Conservation (phyloP, 2,329 filamentous ascomycete genomes). For the Colletotrichum paranaense region DNA sequence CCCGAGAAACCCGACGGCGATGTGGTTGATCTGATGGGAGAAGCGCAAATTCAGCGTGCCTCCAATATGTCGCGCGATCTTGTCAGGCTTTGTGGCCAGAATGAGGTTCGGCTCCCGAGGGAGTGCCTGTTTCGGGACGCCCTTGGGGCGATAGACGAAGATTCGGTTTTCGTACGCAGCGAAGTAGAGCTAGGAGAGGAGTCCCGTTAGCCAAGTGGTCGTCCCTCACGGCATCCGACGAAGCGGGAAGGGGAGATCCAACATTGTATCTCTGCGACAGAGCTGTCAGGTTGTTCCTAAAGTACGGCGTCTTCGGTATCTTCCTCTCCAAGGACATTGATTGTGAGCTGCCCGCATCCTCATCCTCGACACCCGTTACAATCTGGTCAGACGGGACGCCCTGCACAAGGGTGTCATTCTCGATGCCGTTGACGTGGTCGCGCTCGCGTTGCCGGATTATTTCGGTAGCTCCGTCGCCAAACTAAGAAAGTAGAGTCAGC, state of each 20-base stretch:
- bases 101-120: slow-evolving; percentile 61
- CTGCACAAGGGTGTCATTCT: slow-evolving; percentile 18
- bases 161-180: slow-evolving; percentile 67
- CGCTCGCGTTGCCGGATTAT: slow-evolving; percentile 50
- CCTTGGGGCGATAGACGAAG: slow-evolving; percentile 65
- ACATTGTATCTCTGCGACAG: slow-evolving; percentile 69
- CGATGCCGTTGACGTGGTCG: slow-evolving; percentile 38
- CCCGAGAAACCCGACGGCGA: slow-evolving; percentile 77
- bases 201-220: slow-evolving; percentile 2
- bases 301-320: slow-evolving; percentile 46
- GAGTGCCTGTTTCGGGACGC: slow-evolving; percentile 59
- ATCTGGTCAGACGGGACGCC: slow-evolving; percentile 32
- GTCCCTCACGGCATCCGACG: not conserved
- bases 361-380: slow-evolving; percentile 1
- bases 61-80: slow-evolving; percentile 50
- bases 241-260: slow-evolving; percentile 31
- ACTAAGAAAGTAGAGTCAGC: slow-evolving; percentile 42
- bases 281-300: slow-evolving; percentile 67
- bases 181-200: slow-evolving; percentile 64
- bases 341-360: not conserved
- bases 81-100: slow-evolving; percentile 56
- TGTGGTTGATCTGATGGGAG: slow-evolving; percentile 75
- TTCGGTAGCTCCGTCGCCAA: slow-evolving; percentile 47
- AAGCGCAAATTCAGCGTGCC: slow-evolving; percentile 64
- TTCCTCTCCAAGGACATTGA: slow-evolving; percentile 24